Evolutionary conservation across 202 grass and related monocot genomes (phyloP).

Genomic region (Setaria viridis): DNA sequence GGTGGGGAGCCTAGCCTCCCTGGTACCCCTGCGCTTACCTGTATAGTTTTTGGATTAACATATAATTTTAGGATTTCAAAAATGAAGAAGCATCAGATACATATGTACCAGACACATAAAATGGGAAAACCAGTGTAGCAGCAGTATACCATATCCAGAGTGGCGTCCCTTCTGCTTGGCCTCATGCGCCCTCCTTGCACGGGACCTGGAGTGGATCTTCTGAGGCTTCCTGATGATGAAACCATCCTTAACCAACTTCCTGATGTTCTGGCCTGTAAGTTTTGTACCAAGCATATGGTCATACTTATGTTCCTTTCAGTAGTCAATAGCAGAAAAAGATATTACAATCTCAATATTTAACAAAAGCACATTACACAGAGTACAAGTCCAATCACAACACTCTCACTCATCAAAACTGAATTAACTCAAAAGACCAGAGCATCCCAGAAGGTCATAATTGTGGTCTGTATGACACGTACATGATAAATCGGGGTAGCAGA

Average conservation of each 20-base stretch:
- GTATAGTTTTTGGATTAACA: not conserved
- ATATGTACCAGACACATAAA: not conserved
- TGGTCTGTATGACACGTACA: not conserved
- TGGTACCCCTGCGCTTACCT: constrained; percentile 84
- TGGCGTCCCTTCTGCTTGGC: constrained; percentile 79
- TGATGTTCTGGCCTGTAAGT: constrained; percentile 76
- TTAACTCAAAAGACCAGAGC: not conserved
- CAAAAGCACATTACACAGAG: not conserved
- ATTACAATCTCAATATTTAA: not conserved
- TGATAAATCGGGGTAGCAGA: not conserved
- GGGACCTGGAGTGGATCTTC: constrained; percentile 51
- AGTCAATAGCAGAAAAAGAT: not conserved
- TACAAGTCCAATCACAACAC: not conserved
- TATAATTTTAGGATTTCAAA: no score
- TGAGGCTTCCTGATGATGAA: constrained; percentile 64
- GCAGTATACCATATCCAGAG: constrained; percentile 65
- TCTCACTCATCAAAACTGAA: no score
- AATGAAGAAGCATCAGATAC: no score
- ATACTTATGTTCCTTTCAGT: not conserved
- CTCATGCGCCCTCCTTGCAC: constrained; percentile 73
- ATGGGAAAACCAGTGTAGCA: not conserved
- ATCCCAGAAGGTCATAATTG: no score
- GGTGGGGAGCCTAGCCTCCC: constrained; percentile 80
- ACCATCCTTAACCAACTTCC: constrained; percentile 83
- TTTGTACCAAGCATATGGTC: not conserved